Percentiles rank a stretch among this genome's conserved stretches.
Evolutionary conservation across 2,329 filamentous ascomycete genomes (phyloP).

Genomic region (Diaporthe destruens): DNA sequence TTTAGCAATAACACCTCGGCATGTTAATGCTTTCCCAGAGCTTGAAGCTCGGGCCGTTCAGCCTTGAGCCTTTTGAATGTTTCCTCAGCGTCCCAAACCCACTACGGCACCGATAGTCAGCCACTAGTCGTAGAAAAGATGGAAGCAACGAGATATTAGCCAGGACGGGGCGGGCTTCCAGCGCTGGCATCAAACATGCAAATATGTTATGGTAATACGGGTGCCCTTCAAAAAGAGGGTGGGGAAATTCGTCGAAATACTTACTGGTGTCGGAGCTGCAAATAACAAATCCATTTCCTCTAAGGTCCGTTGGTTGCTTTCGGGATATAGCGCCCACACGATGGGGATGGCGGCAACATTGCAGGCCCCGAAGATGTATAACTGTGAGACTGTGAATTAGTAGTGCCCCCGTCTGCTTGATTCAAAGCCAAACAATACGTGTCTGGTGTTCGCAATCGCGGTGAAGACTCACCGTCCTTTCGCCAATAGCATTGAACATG

Average conservation of each 20-base stretch:
- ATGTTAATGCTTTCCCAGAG: constrained; percentile 32
- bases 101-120: neutral
- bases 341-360: constrained; percentile 76
- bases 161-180: too few relatives aligned
- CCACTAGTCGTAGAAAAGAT: neutral
- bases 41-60: constrained; percentile 42
- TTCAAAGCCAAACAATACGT: neutral
- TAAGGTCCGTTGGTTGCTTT: constrained; percentile 79
- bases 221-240: neutral
- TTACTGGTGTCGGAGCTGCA: constrained; percentile 56
- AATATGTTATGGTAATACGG: neutral
- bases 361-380: constrained; percentile 79
- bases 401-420: neutral
- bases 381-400: constrained; percentile 38
- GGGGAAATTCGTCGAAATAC: neutral
- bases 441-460: too few relatives aligned
- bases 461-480: constrained; percentile 65
- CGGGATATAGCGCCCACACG: constrained; percentile 80
- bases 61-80: constrained; percentile 43
- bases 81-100: constrained; percentile 43
- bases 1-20: constrained; percentile 19
- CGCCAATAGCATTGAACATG: constrained; percentile 74
- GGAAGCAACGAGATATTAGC: neutral
- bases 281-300: constrained; percentile 84
- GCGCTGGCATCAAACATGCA: too few relatives aligned